phyloP scores from a whole-genome alignment of 2,329 filamentous ascomycete species.

The Chlorencoelia australis region DNA sequence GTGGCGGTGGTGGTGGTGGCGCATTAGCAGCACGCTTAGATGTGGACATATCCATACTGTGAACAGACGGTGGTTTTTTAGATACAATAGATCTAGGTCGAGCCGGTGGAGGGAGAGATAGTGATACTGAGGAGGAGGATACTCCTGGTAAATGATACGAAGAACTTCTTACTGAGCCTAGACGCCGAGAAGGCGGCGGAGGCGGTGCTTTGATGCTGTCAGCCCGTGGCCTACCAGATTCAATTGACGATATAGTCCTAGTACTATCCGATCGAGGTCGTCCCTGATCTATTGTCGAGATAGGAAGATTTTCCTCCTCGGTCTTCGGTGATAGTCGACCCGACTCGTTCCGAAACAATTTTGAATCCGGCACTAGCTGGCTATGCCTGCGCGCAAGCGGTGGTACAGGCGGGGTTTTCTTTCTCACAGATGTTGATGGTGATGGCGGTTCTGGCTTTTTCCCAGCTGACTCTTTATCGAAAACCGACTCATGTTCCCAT shows the following conservation, averaged over 20 bases:
- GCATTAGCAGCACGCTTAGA: conserved; percentile 20
- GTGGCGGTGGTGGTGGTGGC: conserved; percentile 29
- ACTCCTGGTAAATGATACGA: conserved; percentile 19
- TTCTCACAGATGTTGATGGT: conserved; percentile 22
- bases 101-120: conserved; percentile 34
- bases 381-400: conserved; percentile 28
- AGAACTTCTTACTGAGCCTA: conserved; percentile 15
- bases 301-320: conserved; percentile 20
- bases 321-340: conserved; percentile 19
- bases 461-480: conserved; percentile 43
- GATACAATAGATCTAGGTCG: no score
- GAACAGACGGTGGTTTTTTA: conserved; percentile 18
- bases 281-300: conserved; percentile 10
- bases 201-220: conserved; percentile 21
- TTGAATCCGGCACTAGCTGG: conserved; percentile 22
- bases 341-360: conserved; percentile 15
- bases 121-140: conserved; percentile 23
- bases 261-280: conserved; percentile 9
- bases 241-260: conserved; percentile 7
- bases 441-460: conserved; percentile 38
- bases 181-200: conserved; percentile 26
- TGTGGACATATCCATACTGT: conserved; percentile 17
- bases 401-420: conserved; percentile 32
- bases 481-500: conserved; percentile 36
- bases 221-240: conserved; percentile 11